These are phyloP conservation scores for Panaeolus papilionaceus DNA, from an alignment of 768 basidiomycete genomes.

Conservation along the genomic window DNA sequence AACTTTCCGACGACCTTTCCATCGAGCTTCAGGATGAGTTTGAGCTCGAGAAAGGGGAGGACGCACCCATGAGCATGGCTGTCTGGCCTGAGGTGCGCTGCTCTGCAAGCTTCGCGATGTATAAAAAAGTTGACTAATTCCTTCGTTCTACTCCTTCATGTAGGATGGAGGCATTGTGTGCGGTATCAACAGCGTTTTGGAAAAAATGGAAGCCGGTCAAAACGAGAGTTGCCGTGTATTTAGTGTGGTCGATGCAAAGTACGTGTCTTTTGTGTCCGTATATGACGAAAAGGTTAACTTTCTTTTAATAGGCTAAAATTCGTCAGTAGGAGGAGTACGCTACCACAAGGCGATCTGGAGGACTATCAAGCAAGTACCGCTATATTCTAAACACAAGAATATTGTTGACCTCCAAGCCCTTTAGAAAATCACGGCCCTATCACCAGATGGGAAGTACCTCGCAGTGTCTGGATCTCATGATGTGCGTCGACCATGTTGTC, in stretches of 20 bases:
- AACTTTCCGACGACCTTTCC: slow-evolving; percentile 56
- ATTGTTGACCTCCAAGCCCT: slow-evolving; percentile 18
- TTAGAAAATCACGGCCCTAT: slow-evolving; percentile 89
- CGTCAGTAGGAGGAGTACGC: slow-evolving; percentile 62
- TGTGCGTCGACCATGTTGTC: slow-evolving; percentile 47
- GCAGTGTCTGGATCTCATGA: slow-evolving; percentile 77
- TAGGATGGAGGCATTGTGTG: slow-evolving; percentile 69
- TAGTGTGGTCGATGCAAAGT: slow-evolving; percentile 64
- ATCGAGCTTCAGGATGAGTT: slow-evolving; percentile 69
- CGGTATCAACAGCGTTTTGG: slow-evolving; percentile 83
- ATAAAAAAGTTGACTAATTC: slow-evolving; percentile 5
- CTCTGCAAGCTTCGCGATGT: neutral
- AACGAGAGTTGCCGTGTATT: slow-evolving; percentile 91
- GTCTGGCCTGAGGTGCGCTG: slow-evolving; percentile 60
- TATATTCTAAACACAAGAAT: neutral
- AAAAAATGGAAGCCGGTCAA: slow-evolving; percentile 63
- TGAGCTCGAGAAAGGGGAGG: slow-evolving; percentile 81
- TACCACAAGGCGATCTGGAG: slow-evolving; percentile 63
- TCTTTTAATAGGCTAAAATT: slow-evolving; percentile 56
- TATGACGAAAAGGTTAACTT: slow-evolving; percentile 13
- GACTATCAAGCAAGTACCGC: slow-evolving; percentile 82
- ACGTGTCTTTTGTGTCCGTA: slow-evolving; percentile 27
- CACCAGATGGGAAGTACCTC: slow-evolving; percentile 67
- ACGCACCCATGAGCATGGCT: slow-evolving; percentile 97
- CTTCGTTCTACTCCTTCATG: slow-evolving; percentile 11